phyloP scores from a whole-genome alignment of 805 yeast genomes.

The Saccharomycopsis fodiens region DNA sequence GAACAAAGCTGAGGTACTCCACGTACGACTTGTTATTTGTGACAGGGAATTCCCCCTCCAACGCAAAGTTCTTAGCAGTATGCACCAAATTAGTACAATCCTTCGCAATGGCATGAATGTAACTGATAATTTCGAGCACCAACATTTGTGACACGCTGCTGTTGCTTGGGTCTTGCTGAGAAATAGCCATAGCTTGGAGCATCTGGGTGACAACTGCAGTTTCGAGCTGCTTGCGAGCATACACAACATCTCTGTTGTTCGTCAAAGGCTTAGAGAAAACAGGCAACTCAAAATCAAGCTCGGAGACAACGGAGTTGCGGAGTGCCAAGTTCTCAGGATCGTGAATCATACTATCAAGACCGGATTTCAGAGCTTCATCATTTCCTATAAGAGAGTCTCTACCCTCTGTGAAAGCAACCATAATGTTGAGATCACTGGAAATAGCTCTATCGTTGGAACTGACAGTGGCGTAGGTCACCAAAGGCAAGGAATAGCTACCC shows the following conservation, averaged over 20 bases:
- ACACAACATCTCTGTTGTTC: constrained; percentile 12
- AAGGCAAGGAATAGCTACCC: neutral
- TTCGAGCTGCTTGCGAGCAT: constrained; percentile 18
- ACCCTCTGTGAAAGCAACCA: neutral
- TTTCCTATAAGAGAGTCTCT: neutral
- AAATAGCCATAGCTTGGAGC: neutral
- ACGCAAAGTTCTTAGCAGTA: neutral
- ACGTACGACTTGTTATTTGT: constrained; percentile 8
- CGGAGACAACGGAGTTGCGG: neutral
- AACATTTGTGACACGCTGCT: neutral
- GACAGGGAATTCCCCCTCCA: constrained; percentile 1
- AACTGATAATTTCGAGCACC: constrained; percentile 7
- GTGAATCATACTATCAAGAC: neutral
- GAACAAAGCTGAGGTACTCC: constrained; percentile 14
- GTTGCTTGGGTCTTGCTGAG: neutral
- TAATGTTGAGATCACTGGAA: constrained; percentile 2
- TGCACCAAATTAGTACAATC: neutral
- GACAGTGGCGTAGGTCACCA: neutral
- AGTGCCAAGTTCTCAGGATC: neutral
- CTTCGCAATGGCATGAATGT: constrained; percentile 14
- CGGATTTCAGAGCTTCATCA: no score
- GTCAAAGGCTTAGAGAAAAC: constrained; percentile 11
- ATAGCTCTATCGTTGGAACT: neutral
- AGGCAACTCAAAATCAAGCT: constrained; percentile 14
- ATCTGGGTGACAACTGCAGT: constrained; percentile 7